phyloP scores from a whole-genome alignment of 2,329 filamentous ascomycete genomes.

The Fusarium denticulatum region DNA sequence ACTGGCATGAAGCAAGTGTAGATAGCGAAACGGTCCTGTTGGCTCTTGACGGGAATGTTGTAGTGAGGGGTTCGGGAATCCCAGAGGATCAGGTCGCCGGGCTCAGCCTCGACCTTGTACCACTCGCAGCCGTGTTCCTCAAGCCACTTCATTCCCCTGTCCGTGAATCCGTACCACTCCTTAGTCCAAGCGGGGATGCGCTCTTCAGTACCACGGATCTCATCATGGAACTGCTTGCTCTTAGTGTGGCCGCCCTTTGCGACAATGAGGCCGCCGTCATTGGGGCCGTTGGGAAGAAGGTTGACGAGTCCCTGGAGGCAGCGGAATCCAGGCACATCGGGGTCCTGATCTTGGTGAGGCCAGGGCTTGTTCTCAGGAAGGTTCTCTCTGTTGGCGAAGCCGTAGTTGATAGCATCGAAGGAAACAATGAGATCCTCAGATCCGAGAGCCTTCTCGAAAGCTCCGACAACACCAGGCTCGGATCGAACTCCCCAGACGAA shows the following conservation, averaged over 20 bases:
- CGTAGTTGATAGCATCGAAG: slow-evolving; percentile 52
- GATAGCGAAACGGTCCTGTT: slow-evolving; percentile 52
- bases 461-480: slow-evolving; percentile 56
- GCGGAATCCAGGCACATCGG: slow-evolving; percentile 52
- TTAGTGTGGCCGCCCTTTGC: slow-evolving; percentile 33
- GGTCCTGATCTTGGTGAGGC: slow-evolving; percentile 40
- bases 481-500: slow-evolving; percentile 59
- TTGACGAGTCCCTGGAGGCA: slow-evolving; percentile 64
- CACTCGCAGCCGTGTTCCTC: slow-evolving; percentile 46
- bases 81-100: slow-evolving; percentile 56
- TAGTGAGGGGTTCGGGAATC: slow-evolving; percentile 53
- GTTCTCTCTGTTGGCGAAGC: slow-evolving; percentile 54
- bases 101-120: slow-evolving; percentile 53
- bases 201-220: slow-evolving; percentile 47
- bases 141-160: slow-evolving; percentile 51
- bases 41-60: slow-evolving; percentile 49
- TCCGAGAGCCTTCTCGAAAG: slow-evolving; percentile 58
- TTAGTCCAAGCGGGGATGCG: slow-evolving; percentile 51
- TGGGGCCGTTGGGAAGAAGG: slow-evolving; percentile 47
- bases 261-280: slow-evolving; percentile 50
- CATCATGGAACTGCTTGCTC: slow-evolving; percentile 49
- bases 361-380: slow-evolving; percentile 36
- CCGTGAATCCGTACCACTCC: slow-evolving; percentile 48
- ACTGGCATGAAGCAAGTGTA: slow-evolving; percentile 44
- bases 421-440: slow-evolving; percentile 60